A percentile compares a stretch with the other conserved stretches of the same genome.
These are phyloP conservation scores for Gaeumannomyces tritici DNA, from an alignment of 2,329 filamentous ascomycete genomes.

Conservation along the genomic window DNA sequence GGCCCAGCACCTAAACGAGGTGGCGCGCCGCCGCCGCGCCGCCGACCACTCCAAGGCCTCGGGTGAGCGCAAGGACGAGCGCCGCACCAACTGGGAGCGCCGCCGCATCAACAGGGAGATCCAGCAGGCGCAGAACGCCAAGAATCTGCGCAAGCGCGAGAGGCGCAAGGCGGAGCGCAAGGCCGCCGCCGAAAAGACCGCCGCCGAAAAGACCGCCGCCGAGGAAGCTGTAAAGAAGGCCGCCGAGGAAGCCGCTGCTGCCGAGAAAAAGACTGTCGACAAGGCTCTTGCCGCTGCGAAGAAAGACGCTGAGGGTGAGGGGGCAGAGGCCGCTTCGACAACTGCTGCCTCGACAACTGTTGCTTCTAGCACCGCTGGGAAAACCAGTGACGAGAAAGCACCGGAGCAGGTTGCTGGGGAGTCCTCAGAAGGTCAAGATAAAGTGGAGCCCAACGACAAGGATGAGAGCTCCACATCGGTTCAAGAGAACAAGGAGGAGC, in stretches of 20 bases:
- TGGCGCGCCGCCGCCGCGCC: constrained; percentile 39
- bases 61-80: constrained; percentile 32
- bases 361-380: constrained; percentile 7
- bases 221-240: constrained; percentile 13
- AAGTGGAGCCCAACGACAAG: constrained; percentile 4
- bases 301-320: too few species aligned
- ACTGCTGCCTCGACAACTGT: constrained; percentile 12
- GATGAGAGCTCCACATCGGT: background rate
- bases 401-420: constrained; percentile 9
- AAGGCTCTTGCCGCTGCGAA: background rate
- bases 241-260: constrained; percentile 13
- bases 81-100: constrained; percentile 26
- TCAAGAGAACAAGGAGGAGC: background rate
- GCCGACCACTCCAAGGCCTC: constrained; percentile 36
- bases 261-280: constrained; percentile 7
- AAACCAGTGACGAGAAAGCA: constrained; percentile 15
- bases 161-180: constrained; percentile 22
- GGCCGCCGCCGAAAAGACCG: constrained; percentile 8
- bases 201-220: constrained; percentile 11
- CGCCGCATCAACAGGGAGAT: constrained; percentile 24
- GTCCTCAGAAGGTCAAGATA: constrained; percentile 5
- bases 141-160: constrained; percentile 30
- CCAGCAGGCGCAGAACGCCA: constrained; percentile 28
- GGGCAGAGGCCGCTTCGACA: background rate
- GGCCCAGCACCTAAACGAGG: constrained; percentile 20